Evolutionary conservation across 1,284 basidiomycete genomes (phyloP).

Genomic region (Moniliophthora roreri): DNA sequence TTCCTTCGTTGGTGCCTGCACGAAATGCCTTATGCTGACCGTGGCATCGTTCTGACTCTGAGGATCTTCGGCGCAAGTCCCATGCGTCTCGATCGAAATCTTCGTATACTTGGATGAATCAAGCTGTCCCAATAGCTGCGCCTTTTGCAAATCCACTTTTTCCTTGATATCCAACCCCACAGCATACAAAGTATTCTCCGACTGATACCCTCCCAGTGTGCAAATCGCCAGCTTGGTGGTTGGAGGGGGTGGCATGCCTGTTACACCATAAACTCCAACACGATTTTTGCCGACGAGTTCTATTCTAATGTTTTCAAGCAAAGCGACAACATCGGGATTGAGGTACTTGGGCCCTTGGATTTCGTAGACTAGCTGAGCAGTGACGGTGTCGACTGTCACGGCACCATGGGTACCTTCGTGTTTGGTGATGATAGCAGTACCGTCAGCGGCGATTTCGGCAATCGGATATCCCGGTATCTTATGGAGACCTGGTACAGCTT

Average conservation of each 20-base stretch:
- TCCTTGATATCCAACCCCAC: constrained; percentile 20
- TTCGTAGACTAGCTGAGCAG: constrained; percentile 23
- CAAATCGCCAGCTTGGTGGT: constrained; percentile 24
- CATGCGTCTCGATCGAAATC: constrained; percentile 14
- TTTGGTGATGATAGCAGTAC: constrained; percentile 20
- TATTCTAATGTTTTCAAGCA: constrained; percentile 6
- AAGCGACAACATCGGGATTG: constrained; percentile 21
- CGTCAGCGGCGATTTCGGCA: constrained; percentile 19
- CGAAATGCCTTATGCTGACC: constrained; percentile 12
- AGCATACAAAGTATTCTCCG: constrained; percentile 19
- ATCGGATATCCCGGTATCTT: constrained; percentile 22
- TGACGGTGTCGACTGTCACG: constrained; percentile 21
- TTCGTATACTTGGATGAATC: constrained; percentile 11
- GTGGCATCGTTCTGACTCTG: constrained; percentile 12
- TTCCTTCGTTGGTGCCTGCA: constrained; percentile 11
- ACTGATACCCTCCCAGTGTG: constrained; percentile 21
- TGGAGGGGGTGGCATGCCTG: constrained; percentile 18
- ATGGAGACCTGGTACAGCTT: constrained; percentile 14
- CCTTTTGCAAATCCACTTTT: constrained; percentile 18
- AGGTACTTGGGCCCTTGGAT: constrained; percentile 24
- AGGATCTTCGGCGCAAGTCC: constrained; percentile 4
- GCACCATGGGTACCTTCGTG: constrained; percentile 18
- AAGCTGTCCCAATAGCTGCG: constrained; percentile 13
- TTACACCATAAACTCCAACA: constrained; percentile 18
- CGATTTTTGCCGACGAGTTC: constrained; percentile 19